These are phyloP conservation scores for Colletotrichum ledebouriae DNA, from an alignment of 2,329 filamentous ascomycete species.

Conservation along the genomic window DNA sequence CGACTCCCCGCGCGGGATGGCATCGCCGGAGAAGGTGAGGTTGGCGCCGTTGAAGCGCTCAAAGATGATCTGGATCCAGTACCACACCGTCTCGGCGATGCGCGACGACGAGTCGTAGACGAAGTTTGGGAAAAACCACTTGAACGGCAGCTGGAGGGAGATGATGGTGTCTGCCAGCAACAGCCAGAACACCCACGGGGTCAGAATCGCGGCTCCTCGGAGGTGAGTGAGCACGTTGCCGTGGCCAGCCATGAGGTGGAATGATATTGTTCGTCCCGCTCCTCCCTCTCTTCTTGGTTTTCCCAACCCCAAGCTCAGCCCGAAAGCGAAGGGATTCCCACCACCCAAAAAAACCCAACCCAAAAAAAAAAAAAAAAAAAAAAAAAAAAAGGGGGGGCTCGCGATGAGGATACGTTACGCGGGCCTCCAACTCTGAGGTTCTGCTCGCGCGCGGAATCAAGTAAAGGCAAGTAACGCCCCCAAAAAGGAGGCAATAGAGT, in stretches of 20 bases:
- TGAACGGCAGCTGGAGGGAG: constrained; percentile 63
- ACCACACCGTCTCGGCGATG: constrained; percentile 68
- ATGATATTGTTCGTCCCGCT: background rate
- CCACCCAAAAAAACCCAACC: too few relatives aligned
- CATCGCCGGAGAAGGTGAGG: constrained; percentile 67
- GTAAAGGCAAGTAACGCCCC: background rate
- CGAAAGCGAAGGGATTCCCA: constrained; percentile 24
- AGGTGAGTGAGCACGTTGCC: constrained; percentile 51
- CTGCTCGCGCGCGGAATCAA: background rate
- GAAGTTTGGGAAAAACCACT: constrained; percentile 60
- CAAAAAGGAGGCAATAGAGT: constrained; percentile 25
- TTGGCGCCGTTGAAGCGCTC: constrained; percentile 64
- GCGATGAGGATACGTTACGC: background rate
- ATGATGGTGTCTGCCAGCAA: constrained; percentile 64
- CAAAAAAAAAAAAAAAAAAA: background rate
- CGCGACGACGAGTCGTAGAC: constrained; percentile 68
- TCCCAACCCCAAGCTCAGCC: background rate
- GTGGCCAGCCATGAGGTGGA: constrained; percentile 36
- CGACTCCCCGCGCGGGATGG: constrained; percentile 66
- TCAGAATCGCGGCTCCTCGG: constrained; percentile 58
- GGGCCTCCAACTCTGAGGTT: background rate
- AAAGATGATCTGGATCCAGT: constrained; percentile 70
- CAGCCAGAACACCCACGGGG: constrained; percentile 68
- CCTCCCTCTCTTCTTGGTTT: too few relatives aligned
- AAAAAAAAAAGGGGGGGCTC: background rate